A percentile compares a stretch with the other conserved stretches of the same genome.
Evolutionary conservation across 1,139 yeast species (phyloP).

Genomic region (Magnusiomyces ingens): DNA sequence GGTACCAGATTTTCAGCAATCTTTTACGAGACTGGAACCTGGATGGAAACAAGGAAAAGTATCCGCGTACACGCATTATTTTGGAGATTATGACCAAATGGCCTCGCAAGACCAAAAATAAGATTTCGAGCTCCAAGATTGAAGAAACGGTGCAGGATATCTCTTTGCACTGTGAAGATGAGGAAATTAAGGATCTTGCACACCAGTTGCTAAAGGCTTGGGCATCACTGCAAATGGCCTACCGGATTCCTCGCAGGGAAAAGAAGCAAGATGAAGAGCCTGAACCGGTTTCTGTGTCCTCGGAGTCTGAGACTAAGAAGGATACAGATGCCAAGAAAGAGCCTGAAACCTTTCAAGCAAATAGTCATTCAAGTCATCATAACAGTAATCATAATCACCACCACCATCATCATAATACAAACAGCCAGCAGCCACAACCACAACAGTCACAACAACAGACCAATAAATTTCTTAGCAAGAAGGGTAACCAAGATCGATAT

Average conservation of each 20-base stretch:
- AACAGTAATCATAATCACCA: neutral
- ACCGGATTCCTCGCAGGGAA: slow-evolving; percentile 62
- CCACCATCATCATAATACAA: neutral
- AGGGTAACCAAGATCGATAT: neutral
- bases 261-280: slow-evolving; percentile 8
- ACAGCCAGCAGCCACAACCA: neutral
- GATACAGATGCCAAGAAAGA: neutral
- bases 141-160: slow-evolving; percentile 56
- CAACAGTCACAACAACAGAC: neutral
- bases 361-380: slow-evolving; percentile 7
- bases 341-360: neutral
- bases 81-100: slow-evolving; percentile 57
- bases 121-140: slow-evolving; percentile 71
- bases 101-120: slow-evolving; percentile 79
- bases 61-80: slow-evolving; percentile 25
- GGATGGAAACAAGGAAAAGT: slow-evolving; percentile 13
- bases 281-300: neutral
- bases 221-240: slow-evolving; percentile 73
- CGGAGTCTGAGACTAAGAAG: neutral
- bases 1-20: slow-evolving; percentile 71
- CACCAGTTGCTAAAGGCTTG: slow-evolving; percentile 53
- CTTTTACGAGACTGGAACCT: slow-evolving; percentile 42
- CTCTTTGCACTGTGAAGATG: slow-evolving; percentile 22
- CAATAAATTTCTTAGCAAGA: neutral
- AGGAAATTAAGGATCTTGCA: slow-evolving; percentile 36